Evolutionary conservation across 805 yeast species (phyloP).

Genomic region (Sugiyamaella lignohabitans): DNA sequence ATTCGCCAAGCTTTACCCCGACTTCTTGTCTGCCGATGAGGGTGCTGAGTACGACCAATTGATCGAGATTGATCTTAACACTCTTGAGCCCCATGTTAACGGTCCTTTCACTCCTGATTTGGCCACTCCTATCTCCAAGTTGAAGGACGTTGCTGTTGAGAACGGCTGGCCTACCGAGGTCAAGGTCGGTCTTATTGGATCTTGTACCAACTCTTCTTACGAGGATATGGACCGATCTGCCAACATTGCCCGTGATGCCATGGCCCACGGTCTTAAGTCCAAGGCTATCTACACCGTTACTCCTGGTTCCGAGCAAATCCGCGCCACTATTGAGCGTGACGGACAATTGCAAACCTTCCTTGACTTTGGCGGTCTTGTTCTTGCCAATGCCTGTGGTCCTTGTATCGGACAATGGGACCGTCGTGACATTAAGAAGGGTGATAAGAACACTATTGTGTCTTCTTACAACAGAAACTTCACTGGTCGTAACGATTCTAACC

Average conservation of each 20-base stretch:
- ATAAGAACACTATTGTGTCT: slow-evolving; percentile 92
- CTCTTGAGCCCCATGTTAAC: slow-evolving; percentile 91
- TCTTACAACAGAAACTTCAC: slow-evolving; percentile 98
- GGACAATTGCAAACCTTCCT: slow-evolving; percentile 84
- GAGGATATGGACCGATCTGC: slow-evolving; percentile 98
- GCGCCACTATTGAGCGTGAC: slow-evolving; percentile 97
- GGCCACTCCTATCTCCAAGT: slow-evolving; percentile 87
- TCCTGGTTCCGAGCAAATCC: slow-evolving; percentile 97
- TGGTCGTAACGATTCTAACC: slow-evolving; percentile 97
- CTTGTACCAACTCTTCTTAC: slow-evolving; percentile 97
- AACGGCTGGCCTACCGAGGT: slow-evolving; percentile 92
- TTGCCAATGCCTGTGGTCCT: slow-evolving; percentile 99
- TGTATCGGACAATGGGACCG: slow-evolving; percentile 99
- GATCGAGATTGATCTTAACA: slow-evolving; percentile 80
- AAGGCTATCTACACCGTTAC: slow-evolving; percentile 90
- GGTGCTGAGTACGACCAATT: slow-evolving; percentile 92
- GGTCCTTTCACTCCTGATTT: slow-evolving; percentile 99
- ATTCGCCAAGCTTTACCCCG: slow-evolving; percentile 66
- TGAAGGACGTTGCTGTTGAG: slow-evolving; percentile 74
- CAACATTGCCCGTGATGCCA: slow-evolving; percentile 86
- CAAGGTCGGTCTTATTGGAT: slow-evolving; percentile 93
- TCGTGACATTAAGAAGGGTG: slow-evolving; percentile 85
- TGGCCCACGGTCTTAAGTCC: slow-evolving; percentile 81
- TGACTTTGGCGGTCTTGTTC: slow-evolving; percentile 87
- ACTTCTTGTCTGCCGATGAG: slow-evolving; percentile 75